Percentiles rank a stretch among this genome's conserved stretches.
Evolutionary conservation across 2,329 filamentous ascomycete species (phyloP).

Genomic region (Diaporthe citrichinensis): DNA sequence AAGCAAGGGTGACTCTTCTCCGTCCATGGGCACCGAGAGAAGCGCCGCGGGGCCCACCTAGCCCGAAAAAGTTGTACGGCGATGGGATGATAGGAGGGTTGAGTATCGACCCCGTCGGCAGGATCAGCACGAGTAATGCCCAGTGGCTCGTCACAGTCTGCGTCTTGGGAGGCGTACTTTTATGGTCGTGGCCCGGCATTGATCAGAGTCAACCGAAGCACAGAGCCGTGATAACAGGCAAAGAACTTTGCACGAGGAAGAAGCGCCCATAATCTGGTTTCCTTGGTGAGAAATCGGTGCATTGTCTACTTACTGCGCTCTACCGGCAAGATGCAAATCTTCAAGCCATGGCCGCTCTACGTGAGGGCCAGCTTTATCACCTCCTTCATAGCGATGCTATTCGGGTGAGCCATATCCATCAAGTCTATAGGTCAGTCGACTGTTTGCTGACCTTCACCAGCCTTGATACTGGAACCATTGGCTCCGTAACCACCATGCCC

Average conservation of each 20-base stretch:
- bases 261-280: no score
- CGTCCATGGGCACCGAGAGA: conserved; percentile 22
- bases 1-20: conserved; percentile 29
- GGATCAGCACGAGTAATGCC: not conserved
- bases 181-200: not conserved
- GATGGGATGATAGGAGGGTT: not conserved
- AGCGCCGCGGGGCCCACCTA: conserved; percentile 9
- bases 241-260: not conserved
- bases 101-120: conserved; percentile 18
- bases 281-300: not conserved
- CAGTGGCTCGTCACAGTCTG: not conserved
- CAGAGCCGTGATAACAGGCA: not conserved
- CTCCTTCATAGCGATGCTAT: conserved; percentile 43
- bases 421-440: no score
- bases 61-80: conserved; percentile 1
- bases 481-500: conserved; percentile 71
- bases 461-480: conserved; percentile 66
- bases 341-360: conserved; percentile 41
- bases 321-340: conserved; percentile 8
- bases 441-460: conserved; percentile 33
- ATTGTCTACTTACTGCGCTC: not conserved
- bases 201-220: not conserved
- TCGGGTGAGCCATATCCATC: conserved; percentile 38
- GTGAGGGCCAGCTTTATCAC: conserved; percentile 43
- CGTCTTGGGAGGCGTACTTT: not conserved